Evolutionary conservation across 1,284 basidiomycete genomes (phyloP).

Genomic region (Ganoderma multipileum): DNA sequence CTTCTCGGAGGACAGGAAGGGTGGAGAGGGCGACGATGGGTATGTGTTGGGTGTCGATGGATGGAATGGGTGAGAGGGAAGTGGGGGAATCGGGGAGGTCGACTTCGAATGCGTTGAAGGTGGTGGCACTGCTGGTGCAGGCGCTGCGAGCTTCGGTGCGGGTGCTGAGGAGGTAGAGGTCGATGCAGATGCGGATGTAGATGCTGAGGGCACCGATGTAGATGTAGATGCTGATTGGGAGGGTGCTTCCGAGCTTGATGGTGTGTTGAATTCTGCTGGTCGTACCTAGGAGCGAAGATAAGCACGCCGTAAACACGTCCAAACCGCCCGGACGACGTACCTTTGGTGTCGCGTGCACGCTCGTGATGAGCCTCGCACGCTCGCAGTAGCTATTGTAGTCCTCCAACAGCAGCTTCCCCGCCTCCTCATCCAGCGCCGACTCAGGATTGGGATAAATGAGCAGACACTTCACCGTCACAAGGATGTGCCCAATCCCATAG

Average conservation of each 20-base stretch:
- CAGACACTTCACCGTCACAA: constrained; percentile 92
- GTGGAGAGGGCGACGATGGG: constrained; percentile 40
- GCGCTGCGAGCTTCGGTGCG: constrained; percentile 14
- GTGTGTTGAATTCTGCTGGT: constrained; percentile 72
- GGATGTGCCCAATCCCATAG: constrained; percentile 91
- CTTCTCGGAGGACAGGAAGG: constrained; percentile 50
- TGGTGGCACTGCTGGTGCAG: constrained; percentile 20
- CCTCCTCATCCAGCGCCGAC: constrained; percentile 94
- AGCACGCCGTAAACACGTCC: constrained; percentile 1
- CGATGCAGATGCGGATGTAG: constrained; percentile 21
- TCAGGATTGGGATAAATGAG: constrained; percentile 97
- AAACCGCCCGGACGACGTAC: constrained; percentile 31
- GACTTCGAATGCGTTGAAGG: constrained; percentile 29
- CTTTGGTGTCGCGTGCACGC: constrained; percentile 81
- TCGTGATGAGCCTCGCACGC: constrained; percentile 83
- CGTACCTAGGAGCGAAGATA: constrained; percentile 46
- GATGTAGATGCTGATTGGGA: constrained; percentile 33
- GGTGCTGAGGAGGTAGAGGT: constrained; percentile 24
- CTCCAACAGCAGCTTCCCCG: constrained; percentile 89
- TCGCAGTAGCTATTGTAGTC: constrained; percentile 88
- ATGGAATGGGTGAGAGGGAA: constrained; percentile 41
- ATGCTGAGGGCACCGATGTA: constrained; percentile 32
- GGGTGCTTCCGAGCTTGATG: constrained; percentile 42
- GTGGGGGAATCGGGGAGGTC: constrained; percentile 9
- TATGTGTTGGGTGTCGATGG: constrained; percentile 48